A percentile compares a stretch with the other conserved stretches of the same genome.
These are phyloP conservation scores for Galium porrigens DNA, from an alignment of 305 asterid species.

Conservation along the genomic window DNA sequence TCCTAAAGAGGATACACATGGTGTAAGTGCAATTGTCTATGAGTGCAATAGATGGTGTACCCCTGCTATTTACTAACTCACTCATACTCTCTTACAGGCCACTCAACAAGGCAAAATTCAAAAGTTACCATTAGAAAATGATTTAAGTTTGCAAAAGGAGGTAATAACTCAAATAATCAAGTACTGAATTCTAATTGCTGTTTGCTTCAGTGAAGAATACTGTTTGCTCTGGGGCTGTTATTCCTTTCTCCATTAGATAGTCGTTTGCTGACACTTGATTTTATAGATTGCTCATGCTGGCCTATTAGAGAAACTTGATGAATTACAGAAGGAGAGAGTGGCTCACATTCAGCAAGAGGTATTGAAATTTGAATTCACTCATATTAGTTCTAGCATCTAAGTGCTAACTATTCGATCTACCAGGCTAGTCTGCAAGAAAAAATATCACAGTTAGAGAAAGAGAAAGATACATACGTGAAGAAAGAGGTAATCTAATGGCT, in stretches of 20 bases:
- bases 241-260: neutral
- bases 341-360: conserved; percentile 19
- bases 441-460: conserved; percentile 31
- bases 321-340: conserved; percentile 18
- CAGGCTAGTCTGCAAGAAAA: conserved; percentile 32
- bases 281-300: conserved; percentile 15
- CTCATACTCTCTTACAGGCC: conserved; percentile 14
- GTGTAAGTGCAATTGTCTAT: neutral
- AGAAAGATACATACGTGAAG: conserved; percentile 27
- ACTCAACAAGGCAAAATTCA: conserved; percentile 20
- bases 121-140: conserved; percentile 17
- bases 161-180: conserved; percentile 1
- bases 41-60: neutral
- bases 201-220: neutral
- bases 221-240: neutral
- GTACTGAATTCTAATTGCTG: neutral
- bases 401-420: conserved; percentile 16
- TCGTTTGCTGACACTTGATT: neutral
- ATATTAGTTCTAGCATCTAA: conserved; percentile 5
- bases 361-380: conserved; percentile 14
- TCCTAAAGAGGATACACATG: conserved; percentile 2
- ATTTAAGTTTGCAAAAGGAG: conserved; percentile 21
- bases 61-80: neutral
- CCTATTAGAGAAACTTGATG: conserved; percentile 20
- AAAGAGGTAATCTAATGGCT: conserved; percentile 31